These are phyloP conservation scores for Colletotrichum musicola DNA, from an alignment of 2,329 filamentous ascomycete genomes.

Conservation along the genomic window DNA sequence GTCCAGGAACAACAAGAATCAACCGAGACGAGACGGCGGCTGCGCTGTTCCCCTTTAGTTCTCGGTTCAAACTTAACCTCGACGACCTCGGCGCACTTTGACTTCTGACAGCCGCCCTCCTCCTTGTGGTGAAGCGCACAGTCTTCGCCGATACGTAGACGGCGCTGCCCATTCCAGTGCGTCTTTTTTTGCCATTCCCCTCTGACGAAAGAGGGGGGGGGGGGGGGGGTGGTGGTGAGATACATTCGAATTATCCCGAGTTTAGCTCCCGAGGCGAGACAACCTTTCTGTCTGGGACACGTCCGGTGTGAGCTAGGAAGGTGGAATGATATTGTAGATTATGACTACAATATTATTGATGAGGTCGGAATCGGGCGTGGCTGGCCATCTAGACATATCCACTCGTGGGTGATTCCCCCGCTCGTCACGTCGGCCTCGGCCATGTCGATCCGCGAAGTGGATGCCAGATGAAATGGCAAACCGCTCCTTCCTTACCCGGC, in stretches of 20 bases:
- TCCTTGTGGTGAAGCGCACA: slow-evolving; percentile 25
- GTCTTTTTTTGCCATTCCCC: neutral
- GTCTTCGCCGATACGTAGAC: slow-evolving; percentile 29
- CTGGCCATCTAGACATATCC: slow-evolving; percentile 16
- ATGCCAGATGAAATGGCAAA: slow-evolving; percentile 20
- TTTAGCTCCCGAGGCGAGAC: slow-evolving; percentile 38
- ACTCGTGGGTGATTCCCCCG: slow-evolving; percentile 16
- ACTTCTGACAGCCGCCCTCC: slow-evolving; percentile 38
- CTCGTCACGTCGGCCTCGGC: slow-evolving; percentile 15
- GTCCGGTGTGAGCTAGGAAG: slow-evolving; percentile 30
- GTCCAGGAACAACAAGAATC: neutral
- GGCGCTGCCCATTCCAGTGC: slow-evolving; percentile 18
- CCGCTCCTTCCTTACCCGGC: slow-evolving; percentile 27
- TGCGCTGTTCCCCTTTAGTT: slow-evolving; percentile 28
- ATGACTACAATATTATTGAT: slow-evolving; percentile 34
- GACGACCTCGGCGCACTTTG: slow-evolving; percentile 31
- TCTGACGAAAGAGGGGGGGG: slow-evolving; percentile 4
- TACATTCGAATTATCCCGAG: slow-evolving; percentile 21
- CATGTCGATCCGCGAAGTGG: slow-evolving; percentile 34
- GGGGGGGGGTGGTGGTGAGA: too few species aligned
- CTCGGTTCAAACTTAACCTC: slow-evolving; percentile 7
- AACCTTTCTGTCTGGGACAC: slow-evolving; percentile 39
- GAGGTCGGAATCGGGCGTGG: slow-evolving; percentile 16
- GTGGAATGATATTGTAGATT: slow-evolving; percentile 25
- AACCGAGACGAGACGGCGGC: slow-evolving; percentile 7